phyloP scores from a whole-genome alignment of 176 grass and related monocot genomes.

The Carex cristatella region DNA sequence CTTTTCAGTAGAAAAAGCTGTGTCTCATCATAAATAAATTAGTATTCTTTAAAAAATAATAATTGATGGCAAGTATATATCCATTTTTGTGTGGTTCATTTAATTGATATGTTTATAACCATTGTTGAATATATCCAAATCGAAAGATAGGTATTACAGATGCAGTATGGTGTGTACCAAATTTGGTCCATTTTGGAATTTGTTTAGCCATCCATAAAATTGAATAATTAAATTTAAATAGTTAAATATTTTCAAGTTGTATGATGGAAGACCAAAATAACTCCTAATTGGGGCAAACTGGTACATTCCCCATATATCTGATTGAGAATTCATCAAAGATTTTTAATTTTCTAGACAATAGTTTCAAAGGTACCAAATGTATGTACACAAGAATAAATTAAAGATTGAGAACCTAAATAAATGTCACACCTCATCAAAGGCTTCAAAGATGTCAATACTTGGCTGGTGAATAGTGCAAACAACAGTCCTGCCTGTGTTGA shows the following conservation, averaged over 20 bases:
- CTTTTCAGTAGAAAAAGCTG: conserved; percentile 54
- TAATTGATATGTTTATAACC: not conserved
- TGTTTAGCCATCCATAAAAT: not conserved
- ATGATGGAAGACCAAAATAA: not conserved
- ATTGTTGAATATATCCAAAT: not conserved
- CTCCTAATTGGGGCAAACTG: not conserved
- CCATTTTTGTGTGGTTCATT: not conserved
- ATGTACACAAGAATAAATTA: not conserved
- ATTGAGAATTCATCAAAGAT: not conserved
- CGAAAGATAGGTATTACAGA: not conserved
- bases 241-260: not conserved
- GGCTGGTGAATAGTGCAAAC: conserved; percentile 57
- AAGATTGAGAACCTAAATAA: not conserved
- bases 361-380: not conserved
- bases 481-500: conserved; percentile 29
- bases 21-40: conserved; percentile 7
- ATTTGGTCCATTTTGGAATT: not conserved
- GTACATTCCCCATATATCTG: not conserved
- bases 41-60: not conserved
- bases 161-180: not conserved
- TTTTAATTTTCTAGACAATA: not conserved
- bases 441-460: conserved; percentile 97
- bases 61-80: not conserved
- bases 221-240: not conserved
- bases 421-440: conserved; percentile 73